phyloP scores from a whole-genome alignment of 2,329 filamentous ascomycete genomes.

The Corniculantispora saksenae region DNA sequence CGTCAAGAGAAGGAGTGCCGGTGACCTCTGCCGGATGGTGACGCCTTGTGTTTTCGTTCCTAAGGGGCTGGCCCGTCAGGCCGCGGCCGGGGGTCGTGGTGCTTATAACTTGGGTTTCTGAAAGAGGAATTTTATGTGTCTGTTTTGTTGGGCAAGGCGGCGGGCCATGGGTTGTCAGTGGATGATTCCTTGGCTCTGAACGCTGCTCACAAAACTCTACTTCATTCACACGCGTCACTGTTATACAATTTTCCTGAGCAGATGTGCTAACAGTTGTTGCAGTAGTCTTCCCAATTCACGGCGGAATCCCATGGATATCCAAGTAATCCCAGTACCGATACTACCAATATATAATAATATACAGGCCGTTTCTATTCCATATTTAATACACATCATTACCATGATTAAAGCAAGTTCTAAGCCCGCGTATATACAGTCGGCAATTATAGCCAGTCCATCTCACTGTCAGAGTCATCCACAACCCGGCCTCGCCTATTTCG shows the following conservation, averaged over 20 bases:
- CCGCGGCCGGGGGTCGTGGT: constrained; percentile 41
- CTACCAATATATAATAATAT: not conserved
- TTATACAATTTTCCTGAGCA: constrained; percentile 5
- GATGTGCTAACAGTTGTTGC: not conserved
- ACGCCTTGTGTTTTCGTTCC: constrained; percentile 9
- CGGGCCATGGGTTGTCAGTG: not conserved
- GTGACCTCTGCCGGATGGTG: not conserved
- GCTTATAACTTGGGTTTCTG: constrained; percentile 51
- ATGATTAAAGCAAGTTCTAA: not conserved
- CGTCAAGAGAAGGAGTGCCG: constrained; percentile 18
- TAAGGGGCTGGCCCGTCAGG: constrained; percentile 30
- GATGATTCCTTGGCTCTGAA: not conserved
- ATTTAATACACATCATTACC: constrained; percentile 14
- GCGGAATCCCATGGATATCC: not conserved
- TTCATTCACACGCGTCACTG: not conserved
- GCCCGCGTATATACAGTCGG: not conserved
- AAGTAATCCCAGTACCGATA: not conserved
- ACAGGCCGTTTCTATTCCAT: not conserved
- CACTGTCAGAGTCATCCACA: constrained; percentile 25
- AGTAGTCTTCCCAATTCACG: not conserved
- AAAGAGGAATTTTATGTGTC: constrained; percentile 32
- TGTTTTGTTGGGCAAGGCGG: not conserved
- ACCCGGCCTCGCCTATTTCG: constrained; percentile 18
- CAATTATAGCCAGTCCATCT: constrained; percentile 15
- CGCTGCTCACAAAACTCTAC: not conserved